Conservation (phyloP, 805 yeast genomes). For the Candida ponderosae region DNA sequence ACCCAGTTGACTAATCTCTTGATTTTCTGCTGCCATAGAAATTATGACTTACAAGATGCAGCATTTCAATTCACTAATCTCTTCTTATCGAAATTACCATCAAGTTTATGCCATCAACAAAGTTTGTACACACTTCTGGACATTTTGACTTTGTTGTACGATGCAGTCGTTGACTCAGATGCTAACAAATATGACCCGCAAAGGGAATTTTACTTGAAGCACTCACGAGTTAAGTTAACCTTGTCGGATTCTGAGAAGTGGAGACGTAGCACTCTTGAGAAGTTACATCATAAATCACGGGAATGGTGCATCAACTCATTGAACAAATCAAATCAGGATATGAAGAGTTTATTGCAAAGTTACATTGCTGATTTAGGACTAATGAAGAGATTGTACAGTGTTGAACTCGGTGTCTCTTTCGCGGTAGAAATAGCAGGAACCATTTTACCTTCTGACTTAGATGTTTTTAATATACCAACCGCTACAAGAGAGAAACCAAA, state of each 20-base stretch:
- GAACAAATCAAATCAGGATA: conserved; percentile 56
- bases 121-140: conserved; percentile 78
- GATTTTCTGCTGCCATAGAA: conserved; percentile 69
- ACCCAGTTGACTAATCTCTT: conserved; percentile 63
- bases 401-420: conserved; percentile 80
- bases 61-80: conserved; percentile 73
- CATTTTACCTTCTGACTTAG: conserved; percentile 60
- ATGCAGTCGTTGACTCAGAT: conserved; percentile 77
- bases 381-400: conserved; percentile 28
- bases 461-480: conserved; percentile 41
- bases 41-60: conserved; percentile 63
- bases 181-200: conserved; percentile 80
- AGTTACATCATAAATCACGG: conserved; percentile 49
- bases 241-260: conserved; percentile 72
- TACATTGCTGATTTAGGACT: conserved; percentile 50
- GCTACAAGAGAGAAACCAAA: conserved; percentile 33
- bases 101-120: conserved; percentile 65
- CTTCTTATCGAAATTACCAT: conserved; percentile 60
- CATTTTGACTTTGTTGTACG: conserved; percentile 66
- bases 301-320: conserved; percentile 61
- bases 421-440: conserved; percentile 85
- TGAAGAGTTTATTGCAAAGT: conserved; percentile 70
- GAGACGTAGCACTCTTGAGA: conserved; percentile 60
- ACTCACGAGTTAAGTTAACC: conserved; percentile 30
- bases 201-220: conserved; percentile 46